Evolutionary conservation across 257 asterid genomes (phyloP).

Genomic region (Solanum clarkiae): DNA sequence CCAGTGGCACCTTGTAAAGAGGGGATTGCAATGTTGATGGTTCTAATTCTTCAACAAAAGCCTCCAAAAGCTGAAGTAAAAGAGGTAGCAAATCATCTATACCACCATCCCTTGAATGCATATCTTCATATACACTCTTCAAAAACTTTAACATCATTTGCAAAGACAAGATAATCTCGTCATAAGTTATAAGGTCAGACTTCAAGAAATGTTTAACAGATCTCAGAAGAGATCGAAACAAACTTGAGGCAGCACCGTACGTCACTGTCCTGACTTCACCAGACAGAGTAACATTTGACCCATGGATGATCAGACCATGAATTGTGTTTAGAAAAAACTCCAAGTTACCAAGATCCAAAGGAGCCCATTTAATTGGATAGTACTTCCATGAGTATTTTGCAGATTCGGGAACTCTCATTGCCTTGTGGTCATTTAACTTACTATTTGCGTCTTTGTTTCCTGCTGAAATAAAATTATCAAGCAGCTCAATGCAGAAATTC

Average conservation of each 20-base stretch:
- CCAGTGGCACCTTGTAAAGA: slow-evolving; percentile 49
- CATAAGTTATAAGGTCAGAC: slow-evolving; percentile 30
- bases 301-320: slow-evolving; percentile 29
- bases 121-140: slow-evolving; percentile 21
- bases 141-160: slow-evolving; percentile 40
- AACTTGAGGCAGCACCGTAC: slow-evolving; percentile 32
- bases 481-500: slow-evolving; percentile 52
- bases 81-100: slow-evolving; percentile 8
- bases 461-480: slow-evolving; percentile 40
- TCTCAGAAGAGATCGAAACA: slow-evolving; percentile 53
- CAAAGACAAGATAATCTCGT: slow-evolving; percentile 45
- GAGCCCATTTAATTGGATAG: slow-evolving; percentile 42
- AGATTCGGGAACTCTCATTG: slow-evolving; percentile 11
- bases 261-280: slow-evolving; percentile 27
- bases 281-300: slow-evolving; percentile 18
- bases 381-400: slow-evolving; percentile 35
- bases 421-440: slow-evolving; percentile 16
- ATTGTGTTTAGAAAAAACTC: slow-evolving; percentile 49
- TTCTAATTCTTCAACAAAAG: slow-evolving; percentile 44
- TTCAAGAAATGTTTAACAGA: slow-evolving; percentile 32
- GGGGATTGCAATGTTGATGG: slow-evolving; percentile 52
- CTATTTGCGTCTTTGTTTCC: slow-evolving; percentile 14
- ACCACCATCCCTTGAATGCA: slow-evolving; percentile 15
- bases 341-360: slow-evolving; percentile 50
- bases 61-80: slow-evolving; percentile 41